Evolutionary conservation across 495 filamentous ascomycete genomes (phyloP), one percentile per base, ranked within the genome.

Genomic region (Talaromyces thailandensis): DNA sequence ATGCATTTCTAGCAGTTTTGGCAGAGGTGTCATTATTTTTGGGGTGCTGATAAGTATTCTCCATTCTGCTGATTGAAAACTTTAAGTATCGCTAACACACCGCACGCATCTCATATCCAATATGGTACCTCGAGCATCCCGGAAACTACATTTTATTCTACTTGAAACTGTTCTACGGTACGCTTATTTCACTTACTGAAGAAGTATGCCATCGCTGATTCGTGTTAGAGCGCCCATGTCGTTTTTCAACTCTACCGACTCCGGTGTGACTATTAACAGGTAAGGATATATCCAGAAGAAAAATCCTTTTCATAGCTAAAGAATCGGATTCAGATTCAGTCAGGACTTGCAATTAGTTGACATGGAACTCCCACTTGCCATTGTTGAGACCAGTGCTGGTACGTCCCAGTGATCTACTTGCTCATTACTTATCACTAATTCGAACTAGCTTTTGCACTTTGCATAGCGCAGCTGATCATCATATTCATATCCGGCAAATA

Each of bases 81-180:
- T 48, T 5, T 26, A 35, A n/a, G n/a, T n/a, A n/a, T n/a, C n/a
- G n/a, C 63, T 66, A 18, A 56, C 32, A 11, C 2, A 14, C 60
- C 16, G 16, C 50, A 32, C 31, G 31, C 31, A 80, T 63, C 71
- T 81, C 68, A 74, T 84, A 48, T 76, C 83, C 45, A 76, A 62
- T n/a, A 82, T 84, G 76, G 76, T 82, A 0, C 81, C 81, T n/a
- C 75, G 75, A 48, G 79, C 81, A 24, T 79, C 76, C 2, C 74
- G 74, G 56, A 73, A 56, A 45, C 79, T 84, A 64, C 82, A 84
- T 62, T 66, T 68, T 56, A 76, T 64, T 28, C 68, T 83, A 3
- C 65, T 84, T 31, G 71, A 64, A 12, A 82, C 81, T 12, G 79
- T 82, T 6, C 69, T 82, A 11, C 66, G 65, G 71, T 75, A 64